Evolutionary conservation across 441 rosid genomes (phyloP).

Genomic region (Erysimum cheiri): DNA sequence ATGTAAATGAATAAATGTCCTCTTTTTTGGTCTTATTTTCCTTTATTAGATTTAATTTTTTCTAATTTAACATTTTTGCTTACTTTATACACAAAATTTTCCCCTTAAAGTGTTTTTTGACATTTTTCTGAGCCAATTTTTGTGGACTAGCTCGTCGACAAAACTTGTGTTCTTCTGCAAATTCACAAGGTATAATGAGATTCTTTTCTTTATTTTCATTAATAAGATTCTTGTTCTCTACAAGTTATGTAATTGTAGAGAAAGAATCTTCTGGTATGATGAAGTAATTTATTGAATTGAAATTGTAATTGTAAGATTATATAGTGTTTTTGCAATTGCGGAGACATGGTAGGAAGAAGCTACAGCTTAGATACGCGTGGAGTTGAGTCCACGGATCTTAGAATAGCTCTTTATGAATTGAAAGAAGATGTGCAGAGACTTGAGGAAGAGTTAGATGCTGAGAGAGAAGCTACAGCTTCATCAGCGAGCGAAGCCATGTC

Average conservation of each 20-base stretch:
- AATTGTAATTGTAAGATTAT: neutral
- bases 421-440: constrained; percentile 64
- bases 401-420: constrained; percentile 57
- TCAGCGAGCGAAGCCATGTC: constrained; percentile 78
- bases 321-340: neutral
- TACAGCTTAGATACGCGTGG: constrained; percentile 36
- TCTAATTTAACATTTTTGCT: constrained; percentile 11
- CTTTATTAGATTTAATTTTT: constrained; percentile 10
- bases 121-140: constrained; percentile 13
- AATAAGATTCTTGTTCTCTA: constrained; percentile 4
- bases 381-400: constrained; percentile 43
- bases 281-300: constrained; percentile 16
- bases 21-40: neutral
- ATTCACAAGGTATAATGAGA: constrained; percentile 11
- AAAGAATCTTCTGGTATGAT: neutral
- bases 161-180: constrained; percentile 23
- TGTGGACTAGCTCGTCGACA: constrained; percentile 9
- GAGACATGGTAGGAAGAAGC: constrained; percentile 41
- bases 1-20: constrained; percentile 21
- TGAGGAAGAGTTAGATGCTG: constrained; percentile 61
- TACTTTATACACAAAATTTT: neutral
- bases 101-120: neutral
- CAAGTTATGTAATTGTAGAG: too few species aligned
- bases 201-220: neutral
- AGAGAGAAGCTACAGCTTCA: constrained; percentile 68